Percentiles rank a stretch among this genome's conserved stretches.
Conservation (phyloP, 2,329 filamentous ascomycete species). For the Fusarium compactum region DNA sequence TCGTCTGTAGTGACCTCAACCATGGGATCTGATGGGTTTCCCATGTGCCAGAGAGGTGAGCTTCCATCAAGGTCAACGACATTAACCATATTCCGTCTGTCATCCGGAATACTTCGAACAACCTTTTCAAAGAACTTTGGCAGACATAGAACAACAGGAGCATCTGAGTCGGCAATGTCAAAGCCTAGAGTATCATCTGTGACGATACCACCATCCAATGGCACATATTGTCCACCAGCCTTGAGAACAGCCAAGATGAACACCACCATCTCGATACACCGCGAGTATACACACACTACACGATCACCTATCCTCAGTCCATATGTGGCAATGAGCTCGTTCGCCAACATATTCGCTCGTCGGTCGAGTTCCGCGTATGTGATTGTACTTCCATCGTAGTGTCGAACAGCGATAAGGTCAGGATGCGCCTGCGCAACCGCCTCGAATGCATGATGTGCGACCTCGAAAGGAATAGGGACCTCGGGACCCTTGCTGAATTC, state of each 20-base stretch:
- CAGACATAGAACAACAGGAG: constrained; percentile 24
- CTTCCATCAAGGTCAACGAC: constrained; percentile 25
- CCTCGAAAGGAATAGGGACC: constrained; percentile 25
- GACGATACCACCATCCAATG: constrained; percentile 32
- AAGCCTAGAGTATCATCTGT: constrained; percentile 34
- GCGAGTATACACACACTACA: constrained; percentile 37
- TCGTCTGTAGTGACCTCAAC: constrained; percentile 23
- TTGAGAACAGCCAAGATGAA: constrained; percentile 38
- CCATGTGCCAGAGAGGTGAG: constrained; percentile 20
- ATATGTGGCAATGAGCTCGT: constrained; percentile 20
- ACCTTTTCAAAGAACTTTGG: constrained; percentile 36
- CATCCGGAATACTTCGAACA: constrained; percentile 22
- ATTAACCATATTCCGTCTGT: constrained; percentile 9
- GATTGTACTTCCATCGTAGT: constrained; percentile 37
- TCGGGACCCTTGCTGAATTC: constrained; percentile 28
- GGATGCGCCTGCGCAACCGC: constrained; percentile 37
- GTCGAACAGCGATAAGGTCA: constrained; percentile 21
- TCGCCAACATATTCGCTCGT: constrained; percentile 35
- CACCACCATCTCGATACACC: constrained; percentile 37
- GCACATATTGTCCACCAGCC: constrained; percentile 35
- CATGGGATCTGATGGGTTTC: constrained; percentile 20
- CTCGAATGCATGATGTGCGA: constrained; percentile 36
- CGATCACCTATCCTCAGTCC: constrained; percentile 30
- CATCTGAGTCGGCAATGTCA: constrained; percentile 33
- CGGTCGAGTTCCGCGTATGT: constrained; percentile 35